Percentiles rank a stretch among this genome's conserved stretches.
Conservation (phyloP, 257 asterid genomes). For the Solanum dulcamara region DNA sequence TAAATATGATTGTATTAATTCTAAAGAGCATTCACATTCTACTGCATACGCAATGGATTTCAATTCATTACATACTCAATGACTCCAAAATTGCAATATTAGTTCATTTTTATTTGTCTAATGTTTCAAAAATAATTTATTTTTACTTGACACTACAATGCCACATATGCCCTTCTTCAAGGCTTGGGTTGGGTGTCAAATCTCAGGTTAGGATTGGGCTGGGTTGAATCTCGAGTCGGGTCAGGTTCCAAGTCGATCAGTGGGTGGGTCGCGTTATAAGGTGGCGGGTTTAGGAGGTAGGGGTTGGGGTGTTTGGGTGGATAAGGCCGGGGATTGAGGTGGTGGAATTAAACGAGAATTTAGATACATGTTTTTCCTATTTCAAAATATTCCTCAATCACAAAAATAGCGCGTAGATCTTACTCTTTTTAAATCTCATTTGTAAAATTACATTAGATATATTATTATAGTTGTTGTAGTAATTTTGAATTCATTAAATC, state of each 20-base stretch:
- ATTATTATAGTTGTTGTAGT: too few relatives aligned
- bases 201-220: not conserved
- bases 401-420: too few relatives aligned
- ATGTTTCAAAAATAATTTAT: not conserved
- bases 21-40: not conserved
- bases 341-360: too few relatives aligned
- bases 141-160: not conserved
- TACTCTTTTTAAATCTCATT: too few relatives aligned
- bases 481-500: not conserved
- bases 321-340: not conserved
- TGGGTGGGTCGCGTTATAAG: not conserved
- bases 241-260: not conserved
- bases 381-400: too few relatives aligned
- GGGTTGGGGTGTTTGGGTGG: not conserved
- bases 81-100: not conserved
- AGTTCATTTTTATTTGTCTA: accelerated
- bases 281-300: not conserved
- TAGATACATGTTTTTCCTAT: not conserved
- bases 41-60: not conserved
- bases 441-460: too few relatives aligned
- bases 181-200: not conserved
- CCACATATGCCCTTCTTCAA: not conserved
- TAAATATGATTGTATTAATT: not conserved
- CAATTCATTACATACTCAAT: not conserved
- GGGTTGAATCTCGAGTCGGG: too few relatives aligned